phyloP scores from a whole-genome alignment of 2,329 filamentous ascomycete genomes.

The Aspergillus brasiliensis region DNA sequence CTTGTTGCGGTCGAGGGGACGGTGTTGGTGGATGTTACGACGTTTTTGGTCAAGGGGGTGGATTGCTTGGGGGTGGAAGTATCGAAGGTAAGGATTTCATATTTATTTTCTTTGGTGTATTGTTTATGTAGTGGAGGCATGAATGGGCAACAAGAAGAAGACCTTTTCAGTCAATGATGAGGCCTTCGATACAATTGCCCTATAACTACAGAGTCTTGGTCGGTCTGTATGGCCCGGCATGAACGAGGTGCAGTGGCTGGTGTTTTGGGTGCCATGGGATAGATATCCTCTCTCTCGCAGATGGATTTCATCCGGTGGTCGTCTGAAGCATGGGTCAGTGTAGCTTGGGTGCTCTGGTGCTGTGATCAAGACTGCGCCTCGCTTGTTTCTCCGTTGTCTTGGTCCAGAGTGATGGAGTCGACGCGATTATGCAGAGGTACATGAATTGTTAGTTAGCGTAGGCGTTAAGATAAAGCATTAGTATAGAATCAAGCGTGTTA shows the following conservation, averaged over 20 bases:
- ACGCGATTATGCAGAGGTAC: constrained; percentile 41
- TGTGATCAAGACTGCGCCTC: constrained; percentile 21
- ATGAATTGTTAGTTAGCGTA: constrained; percentile 24
- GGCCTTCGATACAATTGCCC: constrained; percentile 63
- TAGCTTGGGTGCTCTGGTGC: constrained; percentile 15
- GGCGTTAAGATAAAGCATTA: not conserved
- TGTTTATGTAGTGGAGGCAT: not conserved
- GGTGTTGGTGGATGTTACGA: constrained; percentile 79
- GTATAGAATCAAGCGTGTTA: not conserved
- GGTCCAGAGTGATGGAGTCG: constrained; percentile 29
- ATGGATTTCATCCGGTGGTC: constrained; percentile 37
- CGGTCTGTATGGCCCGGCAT: constrained; percentile 1
- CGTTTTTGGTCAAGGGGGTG: constrained; percentile 68
- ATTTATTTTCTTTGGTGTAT: not conserved
- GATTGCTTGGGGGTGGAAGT: constrained; percentile 60
- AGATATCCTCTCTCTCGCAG: constrained; percentile 42
- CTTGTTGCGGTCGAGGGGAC: constrained; percentile 67
- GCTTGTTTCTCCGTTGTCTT: constrained; percentile 27
- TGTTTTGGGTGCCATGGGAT: not conserved
- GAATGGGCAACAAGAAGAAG: constrained; percentile 60
- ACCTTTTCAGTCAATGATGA: constrained; percentile 46
- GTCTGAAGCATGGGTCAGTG: not conserved
- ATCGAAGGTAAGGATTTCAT: constrained; percentile 32
- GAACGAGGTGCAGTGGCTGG: constrained; percentile 1
- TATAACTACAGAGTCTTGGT: constrained; percentile 43